Evolutionary conservation across 2,329 filamentous ascomycete genomes (phyloP), one percentile per base, ranked within the genome.

Genomic region (Calonectria pauciramosa): DNA sequence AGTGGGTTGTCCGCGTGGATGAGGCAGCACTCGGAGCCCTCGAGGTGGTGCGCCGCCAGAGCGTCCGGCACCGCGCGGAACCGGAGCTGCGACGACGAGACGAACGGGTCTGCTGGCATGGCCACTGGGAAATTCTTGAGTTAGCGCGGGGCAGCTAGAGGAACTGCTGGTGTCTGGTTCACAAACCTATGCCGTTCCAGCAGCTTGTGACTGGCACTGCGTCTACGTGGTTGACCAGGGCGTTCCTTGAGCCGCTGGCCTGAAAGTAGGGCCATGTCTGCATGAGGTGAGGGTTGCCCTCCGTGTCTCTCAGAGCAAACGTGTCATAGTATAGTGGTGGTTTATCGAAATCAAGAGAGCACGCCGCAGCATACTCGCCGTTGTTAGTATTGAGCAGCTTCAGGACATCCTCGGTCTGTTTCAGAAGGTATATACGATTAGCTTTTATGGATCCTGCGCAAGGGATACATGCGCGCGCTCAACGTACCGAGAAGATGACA

Each of bases 11-110:
- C 94, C 3, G 91, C 91, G 81, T 95, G 94, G 70, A 95, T 92
- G 68, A 96, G 89, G 83, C 94, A 96, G 86, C 94, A 96, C 84
- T 96, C 94, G 18, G 92, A 94, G n/a, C 89, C 94, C 83, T 96
- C 94, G 32, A 96, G 87, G 80, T 95, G 93, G 32, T 86, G 80
- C 10, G 83, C 80, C 3, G 91, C 91, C 1, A 96, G 89, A 5
- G 88, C 89, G 80, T 94, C 93, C 0, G 90, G 81, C 28, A 94
- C 87, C 6, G 89, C 93, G 13, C 93, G 91, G 83, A 95, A 95
- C n/a, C 85, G 87, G 0, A 94, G 82, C 59, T 80, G 78, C 4
- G 81, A 80, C 1, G 84, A 81, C 2, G 85, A 85, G 76, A 91
- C 88, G 80, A 93, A 93, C 0, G 91, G 90, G 11, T 86, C 85